phyloP scores from a whole-genome alignment of 2,329 filamentous ascomycete species.

The Talaromyces albobiverticillius region DNA sequence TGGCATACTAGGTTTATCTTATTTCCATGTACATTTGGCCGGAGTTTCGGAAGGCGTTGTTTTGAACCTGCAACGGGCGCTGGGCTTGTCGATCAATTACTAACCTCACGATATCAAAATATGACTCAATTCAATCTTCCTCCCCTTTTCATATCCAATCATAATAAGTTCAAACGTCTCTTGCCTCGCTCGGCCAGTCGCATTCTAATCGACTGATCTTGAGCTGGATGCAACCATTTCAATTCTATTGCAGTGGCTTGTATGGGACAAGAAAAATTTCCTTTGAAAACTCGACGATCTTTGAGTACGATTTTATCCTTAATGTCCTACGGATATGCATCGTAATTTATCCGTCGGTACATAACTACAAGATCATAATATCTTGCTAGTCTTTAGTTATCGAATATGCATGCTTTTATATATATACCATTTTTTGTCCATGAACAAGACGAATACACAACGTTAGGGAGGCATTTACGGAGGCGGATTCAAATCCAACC shows the following conservation, averaged over 20 bases:
- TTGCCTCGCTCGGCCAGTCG: constrained; percentile 51
- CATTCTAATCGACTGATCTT: constrained; percentile 33
- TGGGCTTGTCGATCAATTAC: not conserved
- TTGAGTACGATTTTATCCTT: constrained; percentile 50
- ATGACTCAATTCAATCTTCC: not conserved
- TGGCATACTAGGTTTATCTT: constrained; percentile 45
- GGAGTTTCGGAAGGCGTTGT: constrained; percentile 17
- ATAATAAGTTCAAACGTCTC: constrained; percentile 32
- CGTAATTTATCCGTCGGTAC: constrained; percentile 49
- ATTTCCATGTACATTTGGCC: constrained; percentile 8
- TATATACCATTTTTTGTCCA: too few relatives aligned
- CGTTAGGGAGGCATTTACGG: constrained; percentile 28
- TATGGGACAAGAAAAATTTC: constrained; percentile 47
- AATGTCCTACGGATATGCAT: constrained; percentile 31
- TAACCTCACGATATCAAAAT: not conserved
- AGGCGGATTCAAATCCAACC: constrained; percentile 59
- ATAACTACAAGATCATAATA: constrained; percentile 17
- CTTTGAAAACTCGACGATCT: too few relatives aligned
- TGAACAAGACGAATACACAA: too few relatives aligned
- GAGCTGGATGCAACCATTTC: constrained; percentile 37
- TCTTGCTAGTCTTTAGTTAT: not conserved
- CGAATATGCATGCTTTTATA: not conserved
- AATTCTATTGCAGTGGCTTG: constrained; percentile 19
- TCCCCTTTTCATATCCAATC: not conserved
- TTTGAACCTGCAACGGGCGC: not conserved